These are phyloP conservation scores for Podospora bellae-mahoneyi DNA, from an alignment of 495 filamentous ascomycete species.

Conservation along the genomic window DNA sequence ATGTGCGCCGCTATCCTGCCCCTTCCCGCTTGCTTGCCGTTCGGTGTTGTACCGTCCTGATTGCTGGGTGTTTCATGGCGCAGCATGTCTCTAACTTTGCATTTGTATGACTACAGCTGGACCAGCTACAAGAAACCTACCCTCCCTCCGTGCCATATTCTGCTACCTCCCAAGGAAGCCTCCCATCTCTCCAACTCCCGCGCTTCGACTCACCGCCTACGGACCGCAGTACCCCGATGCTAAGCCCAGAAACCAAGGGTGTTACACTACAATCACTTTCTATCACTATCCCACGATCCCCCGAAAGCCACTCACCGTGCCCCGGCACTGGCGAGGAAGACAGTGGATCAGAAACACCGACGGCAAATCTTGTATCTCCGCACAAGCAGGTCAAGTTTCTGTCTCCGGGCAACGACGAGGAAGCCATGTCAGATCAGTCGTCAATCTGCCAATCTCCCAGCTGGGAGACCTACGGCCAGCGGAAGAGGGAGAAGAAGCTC, in stretches of 20 bases:
- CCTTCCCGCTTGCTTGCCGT: constrained; percentile 16
- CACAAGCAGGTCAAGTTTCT: constrained; percentile 45
- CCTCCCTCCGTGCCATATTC: constrained; percentile 21
- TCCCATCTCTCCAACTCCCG: constrained; percentile 19
- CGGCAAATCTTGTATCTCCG: constrained; percentile 18
- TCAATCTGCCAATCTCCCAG: constrained; percentile 57
- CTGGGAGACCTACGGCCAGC: constrained; percentile 50
- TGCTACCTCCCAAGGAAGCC: constrained; percentile 15
- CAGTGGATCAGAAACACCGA: constrained; percentile 15
- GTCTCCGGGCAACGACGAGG: constrained; percentile 34
- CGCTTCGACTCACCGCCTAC: constrained; percentile 25
- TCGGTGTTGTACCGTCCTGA: constrained; percentile 17
- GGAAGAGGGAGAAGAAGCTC: constrained; percentile 49
- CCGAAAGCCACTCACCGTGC: background rate
- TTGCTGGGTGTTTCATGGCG: constrained; percentile 27
- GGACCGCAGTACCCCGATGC: constrained; percentile 37
- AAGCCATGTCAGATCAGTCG: constrained; percentile 45
- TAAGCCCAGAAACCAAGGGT: constrained; percentile 41
- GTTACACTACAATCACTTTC: constrained; percentile 40
- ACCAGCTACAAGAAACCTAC: constrained; percentile 23
- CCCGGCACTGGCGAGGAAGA: constrained; percentile 5
- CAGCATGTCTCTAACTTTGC: constrained; percentile 28
- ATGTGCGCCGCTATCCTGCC: constrained; percentile 22
- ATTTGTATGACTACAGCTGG: constrained; percentile 24
- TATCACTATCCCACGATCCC: constrained; percentile 40